Evolutionary conservation across 768 basidiomycete species (phyloP).

Genomic region (Psilocybe tampanensis): DNA sequence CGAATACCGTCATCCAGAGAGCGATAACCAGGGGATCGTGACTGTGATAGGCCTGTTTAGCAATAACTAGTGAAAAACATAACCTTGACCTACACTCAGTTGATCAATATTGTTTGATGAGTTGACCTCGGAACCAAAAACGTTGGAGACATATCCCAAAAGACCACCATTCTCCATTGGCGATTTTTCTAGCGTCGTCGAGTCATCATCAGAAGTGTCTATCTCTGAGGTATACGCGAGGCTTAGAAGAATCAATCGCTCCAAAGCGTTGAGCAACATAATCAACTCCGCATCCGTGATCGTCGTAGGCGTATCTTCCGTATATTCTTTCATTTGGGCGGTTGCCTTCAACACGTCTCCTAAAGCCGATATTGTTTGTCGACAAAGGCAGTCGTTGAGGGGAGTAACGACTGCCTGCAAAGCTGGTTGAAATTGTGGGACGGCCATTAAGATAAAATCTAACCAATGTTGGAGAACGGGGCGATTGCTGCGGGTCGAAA

Average conservation of each 20-base stretch:
- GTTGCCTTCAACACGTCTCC: constrained; percentile 54
- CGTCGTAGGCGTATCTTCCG: constrained; percentile 45
- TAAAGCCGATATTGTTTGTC: constrained; percentile 62
- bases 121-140: constrained; percentile 77
- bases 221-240: constrained; percentile 59
- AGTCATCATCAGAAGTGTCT: constrained; percentile 58
- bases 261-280: constrained; percentile 83
- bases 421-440: constrained; percentile 80
- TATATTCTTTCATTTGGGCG: constrained; percentile 33
- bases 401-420: constrained; percentile 69
- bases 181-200: constrained; percentile 50
- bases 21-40: constrained; percentile 73
- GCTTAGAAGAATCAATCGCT: constrained; percentile 77
- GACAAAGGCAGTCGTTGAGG: constrained; percentile 78
- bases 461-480: constrained; percentile 94
- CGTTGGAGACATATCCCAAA: constrained; percentile 88
- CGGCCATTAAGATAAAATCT: constrained; percentile 91
- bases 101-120: constrained; percentile 53
- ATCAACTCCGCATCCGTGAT: constrained; percentile 82
- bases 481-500: constrained; percentile 67
- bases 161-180: constrained; percentile 63
- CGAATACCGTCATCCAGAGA: constrained; percentile 81
- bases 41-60: constrained; percentile 37
- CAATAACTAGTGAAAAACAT: background rate
- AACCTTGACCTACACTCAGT: constrained; percentile 48